Percentiles rank a stretch among this genome's conserved stretches.
Conservation (phyloP, 164 flowering plant genomes). For the Dillenia turbinata region DNA sequence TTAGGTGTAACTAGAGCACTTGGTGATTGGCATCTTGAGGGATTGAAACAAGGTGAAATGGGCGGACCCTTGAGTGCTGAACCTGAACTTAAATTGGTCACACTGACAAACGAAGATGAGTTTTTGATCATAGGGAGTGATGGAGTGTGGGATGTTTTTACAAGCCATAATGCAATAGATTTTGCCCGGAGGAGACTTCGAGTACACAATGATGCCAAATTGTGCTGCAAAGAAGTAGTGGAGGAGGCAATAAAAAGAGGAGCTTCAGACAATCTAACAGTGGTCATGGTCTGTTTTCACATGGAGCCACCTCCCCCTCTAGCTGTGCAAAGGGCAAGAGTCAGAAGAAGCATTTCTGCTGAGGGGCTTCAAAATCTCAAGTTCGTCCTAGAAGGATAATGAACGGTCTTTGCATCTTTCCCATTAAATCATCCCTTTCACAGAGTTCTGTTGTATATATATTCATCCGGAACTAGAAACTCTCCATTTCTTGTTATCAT, state of each 20-base stretch:
- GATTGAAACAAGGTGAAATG: slow-evolving; percentile 48
- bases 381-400: slow-evolving; percentile 43
- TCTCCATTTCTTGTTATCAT: too few relatives aligned
- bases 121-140: slow-evolving; percentile 85
- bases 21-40: slow-evolving; percentile 91
- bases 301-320: slow-evolving; percentile 52
- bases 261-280: slow-evolving; percentile 69
- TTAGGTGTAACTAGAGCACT: slow-evolving; percentile 84
- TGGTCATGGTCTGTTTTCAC: slow-evolving; percentile 78
- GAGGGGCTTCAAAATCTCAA: slow-evolving; percentile 74
- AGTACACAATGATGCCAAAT: slow-evolving; percentile 68
- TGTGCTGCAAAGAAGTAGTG: slow-evolving; percentile 78
- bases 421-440: background rate
- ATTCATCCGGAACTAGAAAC: slow-evolving; percentile 1
- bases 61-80: slow-evolving; percentile 83
- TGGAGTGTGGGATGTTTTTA: slow-evolving; percentile 94
- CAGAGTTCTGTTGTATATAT: slow-evolving; percentile 1
- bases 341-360: slow-evolving; percentile 73
- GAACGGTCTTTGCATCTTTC: background rate
- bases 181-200: slow-evolving; percentile 73
- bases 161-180: slow-evolving; percentile 76
- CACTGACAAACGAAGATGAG: slow-evolving; percentile 77
- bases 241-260: slow-evolving; percentile 79
- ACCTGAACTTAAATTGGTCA: slow-evolving; percentile 71
- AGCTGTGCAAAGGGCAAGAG: slow-evolving; percentile 32